Conservation (phyloP, 495 filamentous ascomycete species). For the Penicillium egyptiacum region DNA sequence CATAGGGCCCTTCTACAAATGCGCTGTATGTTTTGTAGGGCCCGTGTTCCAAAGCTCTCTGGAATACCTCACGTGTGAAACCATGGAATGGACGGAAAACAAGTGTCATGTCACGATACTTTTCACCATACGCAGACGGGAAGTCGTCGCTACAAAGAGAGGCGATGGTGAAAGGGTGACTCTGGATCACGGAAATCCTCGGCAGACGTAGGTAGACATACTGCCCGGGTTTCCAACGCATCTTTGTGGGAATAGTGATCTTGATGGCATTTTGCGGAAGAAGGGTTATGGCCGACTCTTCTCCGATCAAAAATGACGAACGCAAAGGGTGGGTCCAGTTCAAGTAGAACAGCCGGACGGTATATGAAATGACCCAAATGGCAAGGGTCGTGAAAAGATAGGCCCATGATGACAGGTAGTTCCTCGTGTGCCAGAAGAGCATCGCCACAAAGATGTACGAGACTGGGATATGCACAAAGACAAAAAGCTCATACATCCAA, state of each 20-base stretch:
- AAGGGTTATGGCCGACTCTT: constrained; percentile 81
- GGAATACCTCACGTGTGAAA: constrained; percentile 78
- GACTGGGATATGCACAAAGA: constrained; percentile 76
- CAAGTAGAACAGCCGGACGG: constrained; percentile 67
- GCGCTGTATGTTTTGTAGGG: constrained; percentile 86
- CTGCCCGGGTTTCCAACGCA: constrained; percentile 91
- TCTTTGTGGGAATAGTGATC: constrained; percentile 86
- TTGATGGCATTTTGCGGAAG: constrained; percentile 92
- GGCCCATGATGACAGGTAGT: constrained; percentile 87
- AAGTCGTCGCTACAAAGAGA: constrained; percentile 86
- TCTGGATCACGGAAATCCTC: constrained; percentile 82
- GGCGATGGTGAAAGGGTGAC: constrained; percentile 94
- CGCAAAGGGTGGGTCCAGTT: constrained; percentile 86
- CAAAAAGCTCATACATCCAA: constrained; percentile 79
- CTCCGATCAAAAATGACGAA: constrained; percentile 73
- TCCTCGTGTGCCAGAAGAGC: constrained; percentile 95
- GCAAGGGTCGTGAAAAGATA: constrained; percentile 82
- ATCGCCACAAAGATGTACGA: constrained; percentile 78
- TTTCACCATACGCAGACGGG: constrained; percentile 80
- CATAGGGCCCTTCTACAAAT: constrained; percentile 91
- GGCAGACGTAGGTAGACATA: constrained; percentile 95
- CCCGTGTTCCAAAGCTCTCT: constrained; percentile 74
- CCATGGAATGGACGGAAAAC: constrained; percentile 90
- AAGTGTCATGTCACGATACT: constrained; percentile 82
- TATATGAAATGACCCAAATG: constrained; percentile 71